These are phyloP conservation scores for Leucocoprinus leucothites DNA, from an alignment of 768 basidiomycete genomes.

Conservation along the genomic window DNA sequence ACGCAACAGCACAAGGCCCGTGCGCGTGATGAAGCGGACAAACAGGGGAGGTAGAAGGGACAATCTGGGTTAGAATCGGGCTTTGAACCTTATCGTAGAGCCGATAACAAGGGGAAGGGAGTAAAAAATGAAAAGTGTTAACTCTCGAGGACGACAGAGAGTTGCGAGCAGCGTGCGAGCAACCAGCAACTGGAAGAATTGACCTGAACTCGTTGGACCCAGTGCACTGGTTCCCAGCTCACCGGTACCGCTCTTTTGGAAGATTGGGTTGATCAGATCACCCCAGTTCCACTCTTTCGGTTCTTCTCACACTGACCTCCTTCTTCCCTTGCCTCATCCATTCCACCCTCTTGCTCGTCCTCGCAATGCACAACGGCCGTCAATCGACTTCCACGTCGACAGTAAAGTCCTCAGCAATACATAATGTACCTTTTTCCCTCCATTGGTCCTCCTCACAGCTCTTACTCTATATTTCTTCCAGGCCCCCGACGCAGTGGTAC, in stretches of 20 bases:
- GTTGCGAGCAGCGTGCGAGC: too few species aligned
- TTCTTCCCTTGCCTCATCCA: slow-evolving; percentile 18
- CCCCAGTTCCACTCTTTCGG: slow-evolving; percentile 36
- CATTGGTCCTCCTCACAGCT: neutral
- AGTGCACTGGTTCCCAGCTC: slow-evolving; percentile 23
- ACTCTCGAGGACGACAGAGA: too few species aligned
- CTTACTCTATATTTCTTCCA: slow-evolving; percentile 20
- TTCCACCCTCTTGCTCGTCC: slow-evolving; percentile 23
- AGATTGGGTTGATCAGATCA: slow-evolving; percentile 40
- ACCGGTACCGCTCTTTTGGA: slow-evolving; percentile 25
- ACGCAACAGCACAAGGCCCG: too few species aligned
- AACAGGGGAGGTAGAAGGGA: too few species aligned
- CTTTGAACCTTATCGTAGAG: slow-evolving; percentile 13
- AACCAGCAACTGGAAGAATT: too few species aligned
- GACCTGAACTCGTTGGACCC: neutral
- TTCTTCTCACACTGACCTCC: slow-evolving; percentile 28
- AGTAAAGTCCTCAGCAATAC: slow-evolving; percentile 21
- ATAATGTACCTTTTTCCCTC: slow-evolving; percentile 21
- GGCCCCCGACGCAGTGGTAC: slow-evolving; percentile 51
- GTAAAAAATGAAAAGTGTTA: too few species aligned
- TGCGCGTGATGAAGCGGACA: too few species aligned
- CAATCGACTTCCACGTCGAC: slow-evolving; percentile 25
- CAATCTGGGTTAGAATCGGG: slow-evolving; percentile 21
- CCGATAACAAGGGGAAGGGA: neutral
- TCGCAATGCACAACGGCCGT: slow-evolving; percentile 31